Evolutionary conservation across 1,284 basidiomycete genomes (phyloP), one percentile per base, ranked within the genome.

Genomic region (Moesziomyces aphidis): DNA sequence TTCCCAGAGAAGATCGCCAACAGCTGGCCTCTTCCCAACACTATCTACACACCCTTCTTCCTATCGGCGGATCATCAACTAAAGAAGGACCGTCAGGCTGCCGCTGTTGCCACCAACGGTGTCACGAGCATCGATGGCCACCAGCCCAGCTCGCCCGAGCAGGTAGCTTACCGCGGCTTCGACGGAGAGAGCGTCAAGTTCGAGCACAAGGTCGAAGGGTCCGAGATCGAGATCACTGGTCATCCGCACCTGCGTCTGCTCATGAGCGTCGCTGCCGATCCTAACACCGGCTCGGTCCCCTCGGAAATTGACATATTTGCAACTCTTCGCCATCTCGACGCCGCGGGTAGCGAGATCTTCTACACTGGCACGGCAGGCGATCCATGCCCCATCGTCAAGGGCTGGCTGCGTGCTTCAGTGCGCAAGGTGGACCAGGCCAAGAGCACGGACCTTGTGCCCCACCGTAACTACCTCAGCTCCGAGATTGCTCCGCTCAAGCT

Each of bases 341-440:
- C 78, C 0, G 51, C 72, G 4, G 84, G 83, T 54, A 76, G 84
- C 51, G 81, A 85, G 65, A 70, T 85, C 45, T 77, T 80, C 55
- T 85, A 85, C 62, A 85, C 82, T 0, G 81, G 81, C 48, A 57
- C 84, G 2, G 82, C 81, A 9, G 84, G 84, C 6, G 84, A 85
- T 51, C 79, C 79, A 0, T 81, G 80, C 19, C 82, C 82, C 1
- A 63, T 84, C 10, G 68, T 63, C 53, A 85, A 85, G 60, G 84
- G 84, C 44, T 84, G 79, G 81, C 78, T 85, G 7, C 80, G 84
- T 10, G 77, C 70, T 5, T 85, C 84, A 0, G 58, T 84, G 1
- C 81, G 84, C 19, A 72, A 67, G 4, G 70, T 84, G 51, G 74
- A 82, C 64, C 47, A 59, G 15, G 24, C 24, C 24, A 58, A 55